Base-by-base conservation (phyloP, 1,139 yeast species). In the Candida sanyaensis region DNA sequence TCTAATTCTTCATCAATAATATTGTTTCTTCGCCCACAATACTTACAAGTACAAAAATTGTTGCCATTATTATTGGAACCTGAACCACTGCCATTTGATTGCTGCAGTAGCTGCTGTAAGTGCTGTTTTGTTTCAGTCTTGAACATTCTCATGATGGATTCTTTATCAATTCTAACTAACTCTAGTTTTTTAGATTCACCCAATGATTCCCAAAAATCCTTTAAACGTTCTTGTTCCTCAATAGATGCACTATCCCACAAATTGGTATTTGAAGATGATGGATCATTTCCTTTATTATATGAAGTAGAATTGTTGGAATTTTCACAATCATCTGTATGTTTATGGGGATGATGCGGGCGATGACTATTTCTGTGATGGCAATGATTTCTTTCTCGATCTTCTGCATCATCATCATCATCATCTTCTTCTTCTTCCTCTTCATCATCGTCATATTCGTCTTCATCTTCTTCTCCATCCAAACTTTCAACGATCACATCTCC, bases 1-100 rank as follows among this genome's bases (percentile, higher is more conserved):
- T 72, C 92, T 60, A 92, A 77, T 60, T 89, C 96, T 54, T 84
- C 85, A 59, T 88, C 95, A 55, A 90, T 81, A 29, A 91, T 82
- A 51, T 76, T 71, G 55, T 85, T 82, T 55, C 88, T 83, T 45
- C 90, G 78, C 1, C 95, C 96, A 67, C 98, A 92, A 29, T 84
- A 84, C 5, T 84, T 72, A 63, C 98, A 92, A 48, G 83, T 78
- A 63, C 97, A 91, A 12, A 45, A 49, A 37, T 49, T 49, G 21
- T 40, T n/a, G 12, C 30, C 30, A 36, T 42, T 49, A 21, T 28
- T 26, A 34, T 33, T 33, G 13, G 32, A 17, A 7, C 28, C 30
- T 38, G 42, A 43, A 38, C 40, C 50, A 10, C 24, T 10, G 12
- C 43, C 44, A 48, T 46, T 54, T 51, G 28, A 45, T 34, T 41